These are phyloP conservation scores for bread wheat (Triticum aestivum) DNA, from an alignment of 176 grass and related monocot species.

Conservation along the genomic window IWGSC_CS_RefSeq_v2.1 NC_057810.1:568302703-568303202, in stretches of 20 bases:
- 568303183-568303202: neutral
- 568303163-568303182: neutral
- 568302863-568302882: neutral
- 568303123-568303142: too few relatives aligned
- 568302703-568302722: neutral
- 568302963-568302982: neutral
- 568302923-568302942: conserved; percentile 4
- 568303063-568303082: neutral
- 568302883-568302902: neutral
- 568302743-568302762: neutral
- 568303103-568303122: neutral
- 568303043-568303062: neutral
- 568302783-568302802: neutral
- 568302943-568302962: neutral
- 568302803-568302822: neutral
- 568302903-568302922: neutral
- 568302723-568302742: neutral
- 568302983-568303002: neutral
- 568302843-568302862: neutral
- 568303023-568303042: conserved; percentile 13
- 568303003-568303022: conserved; percentile 1
- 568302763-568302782: neutral
- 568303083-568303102: conserved; percentile 18
- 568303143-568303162: neutral
- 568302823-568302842: neutral